Evolutionary conservation across 352 stramenopile species (phyloP).

Genomic region (Thalassiosira livingstoniorum): DNA sequence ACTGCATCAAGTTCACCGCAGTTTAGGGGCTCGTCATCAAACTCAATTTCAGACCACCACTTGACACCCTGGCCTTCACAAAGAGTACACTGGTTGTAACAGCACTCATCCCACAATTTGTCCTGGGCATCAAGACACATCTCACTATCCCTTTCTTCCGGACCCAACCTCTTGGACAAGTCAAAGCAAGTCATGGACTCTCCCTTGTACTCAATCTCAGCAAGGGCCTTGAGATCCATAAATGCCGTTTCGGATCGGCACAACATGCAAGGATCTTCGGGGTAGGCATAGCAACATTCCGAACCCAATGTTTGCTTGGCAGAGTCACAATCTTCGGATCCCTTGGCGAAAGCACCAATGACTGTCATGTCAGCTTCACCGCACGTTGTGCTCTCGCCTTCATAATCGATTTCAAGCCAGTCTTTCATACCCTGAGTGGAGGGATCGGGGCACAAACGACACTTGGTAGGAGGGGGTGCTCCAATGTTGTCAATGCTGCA

Average conservation of each 20-base stretch:
- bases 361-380: conserved; percentile 60
- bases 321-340: conserved; percentile 55
- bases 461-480: conserved; percentile 60
- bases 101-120: conserved; percentile 61
- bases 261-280: conserved; percentile 68
- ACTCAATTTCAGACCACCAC: conserved; percentile 68
- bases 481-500: conserved; percentile 68
- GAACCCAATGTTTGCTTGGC: conserved; percentile 52
- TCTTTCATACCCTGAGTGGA: conserved; percentile 67
- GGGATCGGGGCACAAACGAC: conserved; percentile 62
- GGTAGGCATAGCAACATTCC: conserved; percentile 63
- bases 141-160: conserved; percentile 50
- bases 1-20: conserved; percentile 61
- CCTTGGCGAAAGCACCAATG: conserved; percentile 52
- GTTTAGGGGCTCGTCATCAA: conserved; percentile 54
- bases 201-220: conserved; percentile 52
- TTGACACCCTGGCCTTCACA: conserved; percentile 63
- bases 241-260: conserved; percentile 67
- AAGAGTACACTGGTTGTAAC: conserved; percentile 67
- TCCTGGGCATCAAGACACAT: conserved; percentile 54
- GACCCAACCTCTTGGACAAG: conserved; percentile 56
- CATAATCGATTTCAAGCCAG: conserved; percentile 60
- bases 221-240: conserved; percentile 61
- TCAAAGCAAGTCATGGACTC: conserved; percentile 63
- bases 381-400: conserved; percentile 59